Evolutionary conservation across 768 basidiomycete species (phyloP), one percentile per base, ranked within the genome.

Genomic region (Phylloporus sp.): DNA sequence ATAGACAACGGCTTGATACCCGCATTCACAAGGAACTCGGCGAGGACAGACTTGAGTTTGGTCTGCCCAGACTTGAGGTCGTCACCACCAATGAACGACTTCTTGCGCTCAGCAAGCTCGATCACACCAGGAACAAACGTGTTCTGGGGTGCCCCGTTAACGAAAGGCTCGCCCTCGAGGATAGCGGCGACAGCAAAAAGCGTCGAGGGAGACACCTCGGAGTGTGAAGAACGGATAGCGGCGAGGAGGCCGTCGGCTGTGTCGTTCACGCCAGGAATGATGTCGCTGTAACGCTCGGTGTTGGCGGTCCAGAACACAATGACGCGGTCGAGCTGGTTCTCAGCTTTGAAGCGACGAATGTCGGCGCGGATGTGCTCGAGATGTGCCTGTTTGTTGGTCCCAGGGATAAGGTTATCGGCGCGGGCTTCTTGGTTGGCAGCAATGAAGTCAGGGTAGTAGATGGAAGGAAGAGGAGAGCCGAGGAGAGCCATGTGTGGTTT

Each of bases 281-380:
- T 83, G 53, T 92, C 91, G 57, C 87, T 84, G 80, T 93, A 99
- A 48, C 95, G 87, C 75, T 98, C 96, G 15, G 95, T 99, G 73
- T 99, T 97, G 57, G 90, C 93, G 14, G 95, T 98, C 95, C 95
- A 98, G 76, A 98, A 94, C 52, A 98, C 86, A 59, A 99, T 69
- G 51, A 90, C 81, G 48, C 86, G 86, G 66, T 94, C 94, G 38
- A 98, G 81, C 17, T 69, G 74, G 64, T 98, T 81, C 50, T 81
- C 71, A 43, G 71, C 60, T 75, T 97, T 98, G 80, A 98, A 98
- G 45, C 81, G 78, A 59, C 91, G 88, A 65, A 98, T 97, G 62
- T 97, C 92, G n/a, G 76, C 75, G 45, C 94, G 87, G 60, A 98
- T 82, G 49, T 87, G 84, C 51, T 96, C 90, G 44, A 99, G 82